Percentiles rank a stretch among this genome's conserved stretches.
Evolutionary conservation across 495 filamentous ascomycete genomes (phyloP).

Genomic region (Talaromyces stipitatus): DNA sequence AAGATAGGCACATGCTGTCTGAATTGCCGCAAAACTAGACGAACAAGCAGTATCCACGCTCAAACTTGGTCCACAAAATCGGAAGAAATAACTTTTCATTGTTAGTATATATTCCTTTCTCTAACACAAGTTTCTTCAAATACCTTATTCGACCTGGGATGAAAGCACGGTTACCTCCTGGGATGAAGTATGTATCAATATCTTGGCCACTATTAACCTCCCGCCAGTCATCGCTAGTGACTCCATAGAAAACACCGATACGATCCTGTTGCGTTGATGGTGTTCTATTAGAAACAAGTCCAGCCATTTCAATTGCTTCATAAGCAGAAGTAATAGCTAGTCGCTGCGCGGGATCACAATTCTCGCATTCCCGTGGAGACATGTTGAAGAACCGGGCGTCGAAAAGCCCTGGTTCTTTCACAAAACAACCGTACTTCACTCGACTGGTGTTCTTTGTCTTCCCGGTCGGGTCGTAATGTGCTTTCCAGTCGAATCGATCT

Average conservation of each 20-base stretch:
- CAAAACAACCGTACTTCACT: conserved; percentile 30
- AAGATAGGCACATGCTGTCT: conserved; percentile 58
- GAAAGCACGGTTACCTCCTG: conserved; percentile 31
- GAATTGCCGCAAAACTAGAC: conserved; percentile 42
- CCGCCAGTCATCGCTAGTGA: conserved; percentile 71
- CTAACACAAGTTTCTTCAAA: neutral
- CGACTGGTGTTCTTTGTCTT: conserved; percentile 23
- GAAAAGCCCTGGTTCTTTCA: conserved; percentile 27
- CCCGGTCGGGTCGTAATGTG: conserved; percentile 29
- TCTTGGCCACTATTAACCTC: conserved; percentile 64
- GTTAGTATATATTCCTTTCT: neutral
- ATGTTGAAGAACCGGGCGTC: conserved; percentile 31
- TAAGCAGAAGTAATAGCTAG: conserved; percentile 66
- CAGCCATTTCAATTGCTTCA: conserved; percentile 72
- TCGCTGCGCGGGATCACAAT: conserved; percentile 73
- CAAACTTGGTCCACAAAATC: conserved; percentile 61
- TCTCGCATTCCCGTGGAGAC: conserved; percentile 43
- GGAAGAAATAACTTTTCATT: conserved; percentile 48
- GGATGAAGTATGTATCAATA: conserved; percentile 34
- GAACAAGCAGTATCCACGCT: conserved; percentile 74
- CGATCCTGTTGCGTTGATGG: conserved; percentile 72
- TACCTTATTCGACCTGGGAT: conserved; percentile 23
- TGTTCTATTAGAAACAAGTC: conserved; percentile 70
- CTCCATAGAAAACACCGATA: conserved; percentile 72
- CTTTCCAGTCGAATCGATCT: conserved; percentile 32